Base-by-base conservation (phyloP, 345 rosid species). In the Odontarrhena argentea region DNA sequence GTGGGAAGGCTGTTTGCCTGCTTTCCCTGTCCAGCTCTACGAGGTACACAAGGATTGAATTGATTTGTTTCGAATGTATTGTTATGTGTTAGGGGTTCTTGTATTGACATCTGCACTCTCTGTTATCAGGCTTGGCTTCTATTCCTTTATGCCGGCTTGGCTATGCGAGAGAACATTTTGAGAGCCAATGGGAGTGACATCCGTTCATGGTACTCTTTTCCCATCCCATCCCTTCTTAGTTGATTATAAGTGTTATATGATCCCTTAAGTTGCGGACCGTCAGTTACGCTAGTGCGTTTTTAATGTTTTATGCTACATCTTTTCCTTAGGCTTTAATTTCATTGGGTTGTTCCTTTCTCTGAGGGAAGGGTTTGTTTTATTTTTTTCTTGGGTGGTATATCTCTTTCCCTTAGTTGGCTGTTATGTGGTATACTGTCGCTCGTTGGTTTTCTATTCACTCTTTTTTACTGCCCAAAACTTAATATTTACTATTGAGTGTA, bases 181-280 rank as follows among this genome's bases (percentile, higher is more conserved):
- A 84, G 93, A 79, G 96, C 87, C 45, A 95, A 95, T 66, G 99
- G 99, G 76, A 95, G 99, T 65, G 99, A 95, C 72, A 95, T 95
- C 72, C 97, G 99, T 76, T 82, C 97, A 45, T 95, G 99, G 99
- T 95, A 84, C 77, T 74, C 8, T 45, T 15, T 5, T 44, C 2
- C 5, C 8, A 15, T 44, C 2, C 5, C 8, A 15, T 52, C 38
- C 50, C 13, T 65, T 8, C 61, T 14, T 3, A 2, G 1, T 38
- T 65, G 32, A 3, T 37, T 49, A 24, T 56, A 15, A n/a, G 6
- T 51, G 40, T 73, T 42, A n/a, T 65, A 18, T 18, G 9, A 8
- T 36, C n/a, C 25, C 15, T 49, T 41, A 9, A 55, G 51, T 30
- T 40, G 14, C 3, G 11, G 8, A 25, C 9, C 7, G 0, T 18